Evolutionary conservation across 176 grass and related monocot species (phyloP), one percentile per base, ranked within the genome.

Genomic region (Ensete ventricosum): DNA sequence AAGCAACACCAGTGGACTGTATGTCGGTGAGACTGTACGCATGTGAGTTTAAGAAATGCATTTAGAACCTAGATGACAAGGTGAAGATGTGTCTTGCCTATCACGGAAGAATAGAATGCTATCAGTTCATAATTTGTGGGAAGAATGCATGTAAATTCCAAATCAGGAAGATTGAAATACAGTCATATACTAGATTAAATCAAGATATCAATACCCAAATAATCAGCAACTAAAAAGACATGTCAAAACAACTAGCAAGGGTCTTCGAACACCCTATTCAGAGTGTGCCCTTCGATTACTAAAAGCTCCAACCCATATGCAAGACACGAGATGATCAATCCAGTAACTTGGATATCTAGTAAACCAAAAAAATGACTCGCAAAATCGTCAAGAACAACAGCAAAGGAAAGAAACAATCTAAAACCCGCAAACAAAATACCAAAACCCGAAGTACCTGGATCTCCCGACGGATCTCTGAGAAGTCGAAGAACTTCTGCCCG

Each of bases 391-490:
- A 48, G 8, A 53, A 75, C 20, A 34, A 75, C 50, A 6, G 19
- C 11, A 55, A 25, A 67, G 1, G 11, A 68, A 49, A 55, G 50
- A 6, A 54, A 5, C 26, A 62, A 76, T 16, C 63, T 21, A 76
- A 16, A 49, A 76, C 0, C 6, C 13, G 9, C 65, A 16, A 68
- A 14, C 2, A 68, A 67, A 76, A 64, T 23, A 1, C 12, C 60
- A 50, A 76, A 76, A 1, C 19, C 24, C 55, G 27, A 76, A 76
- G 79, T 51, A 93, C 94, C 94, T 91, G 86, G 75, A 98, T 98
- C 84, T 93, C 94, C 67, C 80, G 81, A 62, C 92, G 89, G 68
- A 98, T 91, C 68, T 93, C 88, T 9, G 76, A 82, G 72, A 98
- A 98, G 62, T 91, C 81, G 68, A 80, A 80, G 63, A 93, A 93